phyloP scores from a whole-genome alignment of 2,329 filamentous ascomycete species.

The Paradendryphiella salina region DNA sequence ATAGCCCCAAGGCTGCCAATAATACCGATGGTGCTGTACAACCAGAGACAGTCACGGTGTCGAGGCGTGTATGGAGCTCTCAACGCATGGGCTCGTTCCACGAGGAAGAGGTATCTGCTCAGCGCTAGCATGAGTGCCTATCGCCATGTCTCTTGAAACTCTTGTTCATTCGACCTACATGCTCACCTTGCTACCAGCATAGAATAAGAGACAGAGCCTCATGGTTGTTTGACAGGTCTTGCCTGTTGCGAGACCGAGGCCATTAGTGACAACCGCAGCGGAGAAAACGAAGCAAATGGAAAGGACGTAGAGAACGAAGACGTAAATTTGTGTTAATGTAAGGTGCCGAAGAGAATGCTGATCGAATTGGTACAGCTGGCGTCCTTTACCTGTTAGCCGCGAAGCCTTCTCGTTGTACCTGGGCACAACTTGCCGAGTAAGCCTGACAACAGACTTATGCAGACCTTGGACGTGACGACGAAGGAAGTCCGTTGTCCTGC shows the following conservation, averaged over 20 bases:
- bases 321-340: conserved; percentile 32
- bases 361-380: conserved; percentile 19
- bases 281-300: conserved; percentile 44
- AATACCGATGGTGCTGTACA: conserved; percentile 34
- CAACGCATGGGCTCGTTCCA: conserved; percentile 48
- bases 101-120: conserved; percentile 49
- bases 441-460: conserved; percentile 1
- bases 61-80: conserved; percentile 41
- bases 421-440: conserved; percentile 3
- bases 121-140: too few relatives aligned
- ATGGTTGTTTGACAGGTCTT: conserved; percentile 41
- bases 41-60: conserved; percentile 43
- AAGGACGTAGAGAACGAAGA: conserved; percentile 42
- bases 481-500: neutral
- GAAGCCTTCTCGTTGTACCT: too few relatives aligned
- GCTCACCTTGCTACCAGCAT: conserved; percentile 21
- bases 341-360: conserved; percentile 1
- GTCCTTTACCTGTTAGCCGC: conserved; percentile 19
- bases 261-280: conserved; percentile 40
- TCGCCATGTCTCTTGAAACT: too few relatives aligned
- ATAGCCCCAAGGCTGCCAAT: conserved; percentile 36
- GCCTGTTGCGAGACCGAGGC: conserved; percentile 33
- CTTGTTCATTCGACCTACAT: too few relatives aligned
- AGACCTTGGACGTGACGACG: conserved; percentile 4
- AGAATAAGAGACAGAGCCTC: conserved; percentile 45